phyloP scores from a whole-genome alignment of 2,329 filamentous ascomycete species.

The Aspergillus udagawae region DNA sequence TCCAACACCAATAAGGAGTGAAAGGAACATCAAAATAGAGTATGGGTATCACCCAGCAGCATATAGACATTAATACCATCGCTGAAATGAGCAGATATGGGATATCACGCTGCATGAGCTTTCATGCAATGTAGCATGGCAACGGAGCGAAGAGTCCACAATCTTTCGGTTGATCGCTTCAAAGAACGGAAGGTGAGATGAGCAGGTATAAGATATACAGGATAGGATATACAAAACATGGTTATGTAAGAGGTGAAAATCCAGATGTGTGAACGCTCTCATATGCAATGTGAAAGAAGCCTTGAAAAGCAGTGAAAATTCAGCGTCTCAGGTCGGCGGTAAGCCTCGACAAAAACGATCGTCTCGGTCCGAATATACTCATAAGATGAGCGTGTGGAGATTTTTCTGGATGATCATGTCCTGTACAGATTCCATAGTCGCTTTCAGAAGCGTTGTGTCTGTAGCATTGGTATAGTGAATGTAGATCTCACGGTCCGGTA shows the following conservation, averaged over 20 bases:
- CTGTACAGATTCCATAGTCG: constrained; percentile 80
- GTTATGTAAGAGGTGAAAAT: neutral
- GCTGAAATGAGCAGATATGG: constrained; percentile 22
- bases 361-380: constrained; percentile 10
- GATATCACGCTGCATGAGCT: constrained; percentile 13
- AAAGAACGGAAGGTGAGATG: neutral
- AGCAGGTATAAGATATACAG: constrained; percentile 3
- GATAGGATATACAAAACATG: constrained; percentile 4
- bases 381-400: constrained; percentile 73
- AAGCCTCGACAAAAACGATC: constrained; percentile 15
- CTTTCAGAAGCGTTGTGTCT: constrained; percentile 72
- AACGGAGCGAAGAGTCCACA: constrained; percentile 15
- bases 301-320: constrained; percentile 17
- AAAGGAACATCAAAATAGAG: constrained; percentile 14
- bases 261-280: constrained; percentile 17
- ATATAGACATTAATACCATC: constrained; percentile 21
- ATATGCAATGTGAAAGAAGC: constrained; percentile 23
- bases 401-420: constrained; percentile 86
- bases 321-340: constrained; percentile 13
- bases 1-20: constrained; percentile 15
- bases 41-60: constrained; percentile 34
- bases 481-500: constrained; percentile 54
- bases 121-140: constrained; percentile 21
- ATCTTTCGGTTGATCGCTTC: neutral
- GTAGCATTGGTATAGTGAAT: constrained; percentile 58